Percentiles rank a stretch among this genome's conserved stretches.
Evolutionary conservation across 306 rosid species (phyloP).

Genomic region (Glycyrrhiza uralensis): DNA sequence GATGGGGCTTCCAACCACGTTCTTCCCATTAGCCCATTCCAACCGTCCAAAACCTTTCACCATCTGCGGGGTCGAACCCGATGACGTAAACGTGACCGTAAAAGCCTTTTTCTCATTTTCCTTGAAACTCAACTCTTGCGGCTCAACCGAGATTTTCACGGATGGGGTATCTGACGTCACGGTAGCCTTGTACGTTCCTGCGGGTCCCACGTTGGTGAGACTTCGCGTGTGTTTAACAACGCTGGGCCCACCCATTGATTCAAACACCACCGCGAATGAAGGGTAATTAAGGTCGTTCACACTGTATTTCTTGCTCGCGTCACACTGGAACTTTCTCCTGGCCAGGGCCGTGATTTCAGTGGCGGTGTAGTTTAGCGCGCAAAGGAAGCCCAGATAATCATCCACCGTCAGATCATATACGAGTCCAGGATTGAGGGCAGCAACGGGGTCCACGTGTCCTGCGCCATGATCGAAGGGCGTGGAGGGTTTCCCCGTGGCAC

Average conservation of each 20-base stretch:
- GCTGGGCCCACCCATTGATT: conserved; percentile 23
- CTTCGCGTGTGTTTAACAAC: conserved; percentile 53
- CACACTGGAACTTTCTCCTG: conserved; percentile 57
- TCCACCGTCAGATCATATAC: conserved; percentile 64
- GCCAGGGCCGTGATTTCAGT: conserved; percentile 44
- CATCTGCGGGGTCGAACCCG: conserved; percentile 26
- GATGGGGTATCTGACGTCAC: conserved; percentile 34
- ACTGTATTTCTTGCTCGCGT: conserved; percentile 52
- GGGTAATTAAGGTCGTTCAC: conserved; percentile 79
- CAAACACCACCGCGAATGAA: conserved; percentile 64
- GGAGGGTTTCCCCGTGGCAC: conserved; percentile 62
- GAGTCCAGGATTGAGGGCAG: conserved; percentile 75
- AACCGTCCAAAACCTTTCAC: conserved; percentile 50
- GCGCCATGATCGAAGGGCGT: conserved; percentile 86
- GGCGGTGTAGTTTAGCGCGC: conserved; percentile 64
- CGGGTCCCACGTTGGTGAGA: conserved; percentile 73
- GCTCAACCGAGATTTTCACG: conserved; percentile 68
- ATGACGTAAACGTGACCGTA: conserved; percentile 47
- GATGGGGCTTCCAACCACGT: conserved; percentile 66
- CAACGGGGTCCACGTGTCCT: conserved; percentile 81
- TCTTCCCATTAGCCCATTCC: conserved; percentile 84
- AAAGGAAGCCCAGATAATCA: conserved; percentile 67
- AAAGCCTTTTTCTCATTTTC: conserved; percentile 63
- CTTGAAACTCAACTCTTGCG: conserved; percentile 55
- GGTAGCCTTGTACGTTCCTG: conserved; percentile 63